These are phyloP conservation scores for Sporothrix pseudoabietina DNA, from an alignment of 2,329 filamentous ascomycete species.

Conservation along the genomic window DNA sequence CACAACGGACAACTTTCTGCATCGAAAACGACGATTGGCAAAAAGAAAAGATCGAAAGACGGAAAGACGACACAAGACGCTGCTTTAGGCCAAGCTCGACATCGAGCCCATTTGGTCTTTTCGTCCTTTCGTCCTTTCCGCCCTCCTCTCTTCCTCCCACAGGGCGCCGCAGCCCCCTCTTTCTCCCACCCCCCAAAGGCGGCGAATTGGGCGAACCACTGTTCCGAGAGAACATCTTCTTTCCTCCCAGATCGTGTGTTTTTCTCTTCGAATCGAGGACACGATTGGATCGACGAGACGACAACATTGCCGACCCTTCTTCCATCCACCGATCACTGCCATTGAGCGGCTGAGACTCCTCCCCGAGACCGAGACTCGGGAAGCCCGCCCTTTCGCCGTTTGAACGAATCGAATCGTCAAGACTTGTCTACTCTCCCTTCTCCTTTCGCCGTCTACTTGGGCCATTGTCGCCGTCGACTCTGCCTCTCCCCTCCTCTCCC, in stretches of 20 bases:
- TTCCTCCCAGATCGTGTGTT: background rate
- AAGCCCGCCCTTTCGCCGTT: background rate
- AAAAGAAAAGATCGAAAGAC: background rate
- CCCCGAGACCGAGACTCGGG: background rate
- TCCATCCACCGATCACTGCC: background rate
- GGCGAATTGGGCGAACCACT: slow-evolving; percentile 16
- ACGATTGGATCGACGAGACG: background rate
- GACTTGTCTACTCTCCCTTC: background rate
- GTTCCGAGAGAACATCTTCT: background rate
- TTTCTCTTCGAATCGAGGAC: background rate
- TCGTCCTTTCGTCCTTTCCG: background rate
- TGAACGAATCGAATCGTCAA: background rate
- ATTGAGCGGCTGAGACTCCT: background rate
- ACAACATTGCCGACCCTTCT: background rate
- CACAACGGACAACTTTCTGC: background rate
- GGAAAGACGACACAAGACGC: background rate
- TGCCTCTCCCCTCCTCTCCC: background rate
- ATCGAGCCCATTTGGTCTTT: background rate
- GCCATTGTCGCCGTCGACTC: background rate
- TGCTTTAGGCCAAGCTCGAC: background rate
- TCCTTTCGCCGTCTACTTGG: background rate
- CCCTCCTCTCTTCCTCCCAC: background rate
- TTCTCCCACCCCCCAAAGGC: background rate
- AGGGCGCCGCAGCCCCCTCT: slow-evolving; percentile 2
- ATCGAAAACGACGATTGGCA: background rate